Evolutionary conservation across 2,329 filamentous ascomycete species (phyloP).

Genomic region (Colletotrichum caudatum): DNA sequence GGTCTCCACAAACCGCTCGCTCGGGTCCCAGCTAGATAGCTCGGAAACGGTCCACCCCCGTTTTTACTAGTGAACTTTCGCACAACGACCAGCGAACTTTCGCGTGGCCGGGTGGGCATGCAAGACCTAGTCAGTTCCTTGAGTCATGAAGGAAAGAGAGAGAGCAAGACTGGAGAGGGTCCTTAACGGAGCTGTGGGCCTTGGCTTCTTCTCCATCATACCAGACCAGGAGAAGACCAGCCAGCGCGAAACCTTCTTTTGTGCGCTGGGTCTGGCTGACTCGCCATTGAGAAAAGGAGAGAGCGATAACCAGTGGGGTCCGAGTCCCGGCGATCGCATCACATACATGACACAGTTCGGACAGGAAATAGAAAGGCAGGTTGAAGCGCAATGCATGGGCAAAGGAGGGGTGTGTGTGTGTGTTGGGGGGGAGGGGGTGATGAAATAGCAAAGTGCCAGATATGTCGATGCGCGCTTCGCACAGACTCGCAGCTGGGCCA

Average conservation of each 20-base stretch:
- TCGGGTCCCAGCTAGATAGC: slow-evolving; percentile 12
- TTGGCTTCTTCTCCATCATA: not conserved
- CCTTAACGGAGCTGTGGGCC: too few relatives aligned
- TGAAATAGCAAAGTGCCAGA: not conserved
- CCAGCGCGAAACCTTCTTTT: not conserved
- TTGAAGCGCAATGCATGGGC: slow-evolving; percentile 8
- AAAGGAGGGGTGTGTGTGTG: not conserved
- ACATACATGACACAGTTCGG: not conserved
- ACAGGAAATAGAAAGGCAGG: not conserved
- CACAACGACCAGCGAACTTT: slow-evolving; percentile 20
- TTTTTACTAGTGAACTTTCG: not conserved
- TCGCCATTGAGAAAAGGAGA: not conserved
- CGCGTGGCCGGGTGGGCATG: not conserved
- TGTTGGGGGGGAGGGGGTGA: too few relatives aligned
- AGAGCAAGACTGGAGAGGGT: not conserved
- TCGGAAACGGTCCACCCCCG: not conserved
- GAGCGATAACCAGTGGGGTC: not conserved
- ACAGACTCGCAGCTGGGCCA: not conserved
- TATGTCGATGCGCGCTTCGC: slow-evolving; percentile 12
- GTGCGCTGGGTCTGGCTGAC: slow-evolving; percentile 5
- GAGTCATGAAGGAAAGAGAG: not conserved
- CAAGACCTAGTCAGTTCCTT: slow-evolving; percentile 4
- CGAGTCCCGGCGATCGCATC: slow-evolving; percentile 10
- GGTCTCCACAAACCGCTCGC: slow-evolving; percentile 23
- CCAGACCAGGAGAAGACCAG: not conserved